Conservation (phyloP, 2,329 filamentous ascomycete species). For the Colletotrichum noveboracense region DNA sequence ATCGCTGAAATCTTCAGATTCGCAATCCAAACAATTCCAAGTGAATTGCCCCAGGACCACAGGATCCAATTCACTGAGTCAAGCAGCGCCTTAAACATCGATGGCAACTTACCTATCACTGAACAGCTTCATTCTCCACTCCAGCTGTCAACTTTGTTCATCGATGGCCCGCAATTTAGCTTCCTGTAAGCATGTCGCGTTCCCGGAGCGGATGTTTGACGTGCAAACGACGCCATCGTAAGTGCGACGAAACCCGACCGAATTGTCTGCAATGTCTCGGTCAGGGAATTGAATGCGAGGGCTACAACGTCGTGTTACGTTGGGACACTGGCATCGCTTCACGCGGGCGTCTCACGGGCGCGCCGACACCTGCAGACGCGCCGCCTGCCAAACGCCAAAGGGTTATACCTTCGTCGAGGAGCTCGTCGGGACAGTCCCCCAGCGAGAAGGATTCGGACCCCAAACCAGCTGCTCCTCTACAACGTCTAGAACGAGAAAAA, state of each 20-base stretch:
- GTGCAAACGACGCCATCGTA: slow-evolving; percentile 30
- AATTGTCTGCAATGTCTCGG: slow-evolving; percentile 20
- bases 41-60: not conserved
- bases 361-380: not conserved
- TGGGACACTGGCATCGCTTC: not conserved
- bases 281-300: slow-evolving; percentile 2
- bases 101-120: not conserved
- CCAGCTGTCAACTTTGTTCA: not conserved
- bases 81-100: not conserved
- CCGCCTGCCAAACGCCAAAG: not conserved
- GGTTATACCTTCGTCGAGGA: not conserved
- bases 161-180: not conserved
- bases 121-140: not conserved
- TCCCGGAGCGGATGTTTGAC: slow-evolving; percentile 4
- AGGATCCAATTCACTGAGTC: not conserved
- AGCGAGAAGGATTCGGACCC: not conserved
- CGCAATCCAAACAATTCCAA: not conserved
- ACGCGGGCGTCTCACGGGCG: not conserved
- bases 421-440: not conserved
- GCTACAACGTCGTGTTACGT: not conserved
- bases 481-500: not conserved
- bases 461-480: fast-evolving
- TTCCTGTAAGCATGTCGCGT: not conserved
- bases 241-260: slow-evolving; percentile 33
- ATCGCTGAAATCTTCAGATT: not conserved